Conservation (phyloP, 2,329 filamentous ascomycete species). For the Fusarium mangiferae region DNA sequence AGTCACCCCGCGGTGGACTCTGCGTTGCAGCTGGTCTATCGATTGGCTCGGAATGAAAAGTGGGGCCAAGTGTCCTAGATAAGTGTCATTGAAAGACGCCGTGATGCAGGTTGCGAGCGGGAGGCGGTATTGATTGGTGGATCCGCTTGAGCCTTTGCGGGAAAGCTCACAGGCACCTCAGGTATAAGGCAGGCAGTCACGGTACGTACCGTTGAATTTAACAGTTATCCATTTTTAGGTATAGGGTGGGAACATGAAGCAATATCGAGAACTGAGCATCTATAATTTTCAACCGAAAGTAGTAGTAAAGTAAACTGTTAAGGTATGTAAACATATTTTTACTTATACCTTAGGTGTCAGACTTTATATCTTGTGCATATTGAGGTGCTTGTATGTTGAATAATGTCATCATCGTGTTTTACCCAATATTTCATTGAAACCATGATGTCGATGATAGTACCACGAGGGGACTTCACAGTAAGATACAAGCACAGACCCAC, state of each 20-base stretch:
- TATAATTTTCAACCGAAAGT: background rate
- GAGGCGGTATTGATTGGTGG: slow-evolving; percentile 4
- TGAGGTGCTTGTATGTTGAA: background rate
- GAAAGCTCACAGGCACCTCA: background rate
- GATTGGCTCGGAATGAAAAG: slow-evolving; percentile 18
- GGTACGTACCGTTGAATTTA: background rate
- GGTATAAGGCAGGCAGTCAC: background rate
- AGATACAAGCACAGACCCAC: background rate
- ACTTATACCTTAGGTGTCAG: background rate
- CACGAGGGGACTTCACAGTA: background rate
- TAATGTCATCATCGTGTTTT: background rate
- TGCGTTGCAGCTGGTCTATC: background rate
- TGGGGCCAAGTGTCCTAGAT: slow-evolving; percentile 9
- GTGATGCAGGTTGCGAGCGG: slow-evolving; percentile 4
- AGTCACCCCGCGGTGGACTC: slow-evolving; percentile 31
- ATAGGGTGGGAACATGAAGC: slow-evolving; percentile 15
- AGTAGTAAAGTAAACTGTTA: background rate
- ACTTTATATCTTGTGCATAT: background rate
- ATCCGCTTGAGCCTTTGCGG: background rate
- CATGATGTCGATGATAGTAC: rapidly evolving
- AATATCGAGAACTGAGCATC: background rate
- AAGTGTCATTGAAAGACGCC: slow-evolving; percentile 23
- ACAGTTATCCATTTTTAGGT: background rate
- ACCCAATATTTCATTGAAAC: background rate
- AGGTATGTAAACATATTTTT: background rate